A percentile compares a stretch with the other conserved stretches of the same genome.
These are phyloP conservation scores for Pichia occidentalis DNA, from an alignment of 805 yeast species.

Conservation along the genomic window DNA sequence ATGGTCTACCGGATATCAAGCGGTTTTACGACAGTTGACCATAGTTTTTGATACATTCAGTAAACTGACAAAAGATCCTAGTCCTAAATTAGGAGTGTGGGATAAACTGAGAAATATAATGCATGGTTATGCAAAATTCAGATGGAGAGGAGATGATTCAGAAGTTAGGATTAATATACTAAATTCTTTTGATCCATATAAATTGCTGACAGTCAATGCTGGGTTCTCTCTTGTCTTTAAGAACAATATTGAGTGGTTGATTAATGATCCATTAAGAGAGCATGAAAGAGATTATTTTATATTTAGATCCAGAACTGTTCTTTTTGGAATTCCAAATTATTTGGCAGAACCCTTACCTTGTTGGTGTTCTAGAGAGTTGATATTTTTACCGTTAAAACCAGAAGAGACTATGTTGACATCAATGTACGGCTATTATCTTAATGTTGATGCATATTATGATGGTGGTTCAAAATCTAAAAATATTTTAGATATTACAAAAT, in stretches of 20 bases:
- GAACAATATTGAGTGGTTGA: conserved; percentile 48
- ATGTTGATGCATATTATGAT: conserved; percentile 14
- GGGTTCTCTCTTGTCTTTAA: conserved; percentile 76
- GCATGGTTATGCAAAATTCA: conserved; percentile 57
- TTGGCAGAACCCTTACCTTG: conserved; percentile 44
- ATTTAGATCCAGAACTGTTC: conserved; percentile 53
- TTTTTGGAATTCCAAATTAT: conserved; percentile 74
- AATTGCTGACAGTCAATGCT: conserved; percentile 54
- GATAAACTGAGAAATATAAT: conserved; percentile 72
- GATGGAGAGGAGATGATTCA: conserved; percentile 41
- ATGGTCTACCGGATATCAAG: conserved; percentile 83
- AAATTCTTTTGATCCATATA: conserved; percentile 77
- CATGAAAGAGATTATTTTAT: conserved; percentile 56
- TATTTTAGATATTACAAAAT: conserved; percentile 3
- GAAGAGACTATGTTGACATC: conserved; percentile 17
- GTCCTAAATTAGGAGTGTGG: conserved; percentile 85
- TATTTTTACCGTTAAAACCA: conserved; percentile 39
- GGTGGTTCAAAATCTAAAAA: conserved; percentile 6
- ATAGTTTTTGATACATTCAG: conserved; percentile 74
- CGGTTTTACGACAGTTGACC: conserved; percentile 77
- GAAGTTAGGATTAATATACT: conserved; percentile 55
- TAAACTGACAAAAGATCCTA: conserved; percentile 85
- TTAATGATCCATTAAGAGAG: conserved; percentile 57
- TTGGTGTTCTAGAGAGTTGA: conserved; percentile 50
- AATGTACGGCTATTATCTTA: conserved; percentile 23